These are phyloP conservation scores for Sugiyamaella americana DNA, from an alignment of 805 yeast genomes.

Conservation along the genomic window DNA sequence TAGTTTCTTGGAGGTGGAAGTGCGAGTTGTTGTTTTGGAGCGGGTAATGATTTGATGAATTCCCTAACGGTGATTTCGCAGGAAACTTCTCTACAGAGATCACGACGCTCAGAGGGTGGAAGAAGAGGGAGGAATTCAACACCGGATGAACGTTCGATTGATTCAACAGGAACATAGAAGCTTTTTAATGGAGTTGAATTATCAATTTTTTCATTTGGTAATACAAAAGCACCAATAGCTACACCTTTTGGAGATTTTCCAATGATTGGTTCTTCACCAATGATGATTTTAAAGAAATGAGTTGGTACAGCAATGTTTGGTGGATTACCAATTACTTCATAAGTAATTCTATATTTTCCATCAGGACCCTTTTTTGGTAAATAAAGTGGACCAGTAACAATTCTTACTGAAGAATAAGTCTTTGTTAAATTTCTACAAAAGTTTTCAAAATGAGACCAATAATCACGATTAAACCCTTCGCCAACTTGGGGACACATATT, in stretches of 20 bases:
- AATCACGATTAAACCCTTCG: conserved; percentile 92
- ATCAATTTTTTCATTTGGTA: conserved; percentile 79
- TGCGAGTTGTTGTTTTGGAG: conserved; percentile 19
- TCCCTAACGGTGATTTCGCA: conserved; percentile 82
- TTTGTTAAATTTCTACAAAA: conserved; percentile 72
- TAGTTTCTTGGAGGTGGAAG: conserved; percentile 15
- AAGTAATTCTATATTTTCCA: conserved; percentile 77
- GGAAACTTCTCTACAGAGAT: conserved; percentile 70
- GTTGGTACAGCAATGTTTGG: conserved; percentile 97
- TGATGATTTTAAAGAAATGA: conserved; percentile 85
- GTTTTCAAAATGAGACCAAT: conserved; percentile 96
- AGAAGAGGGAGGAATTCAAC: conserved; percentile 69
- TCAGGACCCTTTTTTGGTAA: conserved; percentile 75
- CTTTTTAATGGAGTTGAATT: conserved; percentile 63
- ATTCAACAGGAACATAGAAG: conserved; percentile 85
- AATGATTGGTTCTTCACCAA: conserved; percentile 56
- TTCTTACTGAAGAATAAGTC: conserved; percentile 68
- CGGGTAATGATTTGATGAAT: conserved; percentile 42
- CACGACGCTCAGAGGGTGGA: conserved; percentile 49
- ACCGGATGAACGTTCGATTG: conserved; percentile 83
- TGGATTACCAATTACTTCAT: conserved; percentile 94
- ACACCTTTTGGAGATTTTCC: conserved; percentile 30
- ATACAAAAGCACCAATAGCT: conserved; percentile 85
- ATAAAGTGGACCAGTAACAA: conserved; percentile 91
- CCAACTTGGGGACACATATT: conserved; percentile 98